Conservation (phyloP, 2,329 filamentous ascomycete genomes). For the Trichoderma endophyticum region DNA sequence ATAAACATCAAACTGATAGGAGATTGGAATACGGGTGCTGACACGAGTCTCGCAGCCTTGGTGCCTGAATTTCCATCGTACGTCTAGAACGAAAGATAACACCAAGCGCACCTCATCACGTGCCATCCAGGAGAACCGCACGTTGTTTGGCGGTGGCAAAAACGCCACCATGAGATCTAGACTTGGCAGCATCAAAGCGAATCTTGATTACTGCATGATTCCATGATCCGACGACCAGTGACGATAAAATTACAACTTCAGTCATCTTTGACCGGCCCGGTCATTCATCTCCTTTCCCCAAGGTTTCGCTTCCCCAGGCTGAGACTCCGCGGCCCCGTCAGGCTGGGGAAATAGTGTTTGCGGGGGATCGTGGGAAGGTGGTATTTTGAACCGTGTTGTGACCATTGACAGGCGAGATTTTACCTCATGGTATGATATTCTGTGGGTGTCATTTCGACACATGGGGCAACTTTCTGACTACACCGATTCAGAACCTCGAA, state of each 20-base stretch:
- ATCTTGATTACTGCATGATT: background rate
- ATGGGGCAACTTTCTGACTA: background rate
- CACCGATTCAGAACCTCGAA: background rate
- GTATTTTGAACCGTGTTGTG: background rate
- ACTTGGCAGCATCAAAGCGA: background rate
- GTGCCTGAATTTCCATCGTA: background rate
- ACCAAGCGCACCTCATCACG: background rate
- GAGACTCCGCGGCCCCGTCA: background rate
- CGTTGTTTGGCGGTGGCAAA: background rate
- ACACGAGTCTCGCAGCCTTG: background rate
- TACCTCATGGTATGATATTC: background rate
- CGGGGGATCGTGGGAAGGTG: background rate
- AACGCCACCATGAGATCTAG: background rate
- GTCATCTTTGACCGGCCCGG: background rate
- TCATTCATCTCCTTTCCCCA: background rate
- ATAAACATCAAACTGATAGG: background rate
- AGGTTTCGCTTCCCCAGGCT: constrained; percentile 2
- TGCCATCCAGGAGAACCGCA: background rate
- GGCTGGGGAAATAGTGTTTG: constrained; percentile 13
- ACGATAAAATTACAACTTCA: background rate
- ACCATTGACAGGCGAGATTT: background rate
- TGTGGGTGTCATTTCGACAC: background rate
- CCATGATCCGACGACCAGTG: background rate
- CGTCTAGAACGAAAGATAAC: background rate
- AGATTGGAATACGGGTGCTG: background rate